These are phyloP conservation scores for Beauveria medogensis DNA, from an alignment of 2,329 filamentous ascomycete species.

Conservation along the genomic window DNA sequence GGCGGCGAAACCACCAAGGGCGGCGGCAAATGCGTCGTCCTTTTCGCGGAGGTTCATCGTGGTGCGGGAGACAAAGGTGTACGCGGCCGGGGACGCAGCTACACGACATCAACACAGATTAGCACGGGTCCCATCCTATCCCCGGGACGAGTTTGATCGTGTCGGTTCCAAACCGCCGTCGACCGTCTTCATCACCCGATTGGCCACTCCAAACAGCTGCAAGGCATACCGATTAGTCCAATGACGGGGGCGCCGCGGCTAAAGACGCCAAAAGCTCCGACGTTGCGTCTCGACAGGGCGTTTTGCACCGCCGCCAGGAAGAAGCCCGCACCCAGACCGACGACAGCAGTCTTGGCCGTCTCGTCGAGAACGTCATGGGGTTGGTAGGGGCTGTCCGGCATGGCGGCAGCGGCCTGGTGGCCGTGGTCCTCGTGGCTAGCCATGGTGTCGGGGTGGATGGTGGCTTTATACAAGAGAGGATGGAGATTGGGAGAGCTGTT, in stretches of 20 bases:
- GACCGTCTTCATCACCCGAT: conserved; percentile 10
- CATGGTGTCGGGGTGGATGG: conserved; percentile 20
- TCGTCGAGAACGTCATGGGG: conserved; percentile 67
- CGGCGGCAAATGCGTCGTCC: conserved; percentile 69
- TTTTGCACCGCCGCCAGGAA: conserved; percentile 76
- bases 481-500: conserved; percentile 8
- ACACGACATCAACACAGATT: conserved; percentile 33
- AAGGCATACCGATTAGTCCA: conserved; percentile 33
- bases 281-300: conserved; percentile 73
- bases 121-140: background rate
- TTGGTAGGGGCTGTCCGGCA: conserved; percentile 42
- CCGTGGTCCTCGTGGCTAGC: conserved; percentile 24
- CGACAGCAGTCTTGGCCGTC: conserved; percentile 54
- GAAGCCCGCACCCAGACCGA: conserved; percentile 61
- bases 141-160: background rate
- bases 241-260: conserved; percentile 70
- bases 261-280: conserved; percentile 73
- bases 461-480: background rate
- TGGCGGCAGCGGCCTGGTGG: conserved; percentile 15
- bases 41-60: conserved; percentile 79
- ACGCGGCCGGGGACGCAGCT: conserved; percentile 55
- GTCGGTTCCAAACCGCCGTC: background rate
- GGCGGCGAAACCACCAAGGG: conserved; percentile 67
- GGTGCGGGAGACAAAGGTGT: conserved; percentile 68
- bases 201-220: background rate